Evolutionary conservation across 768 basidiomycete genomes (phyloP), one percentile per base, ranked within the genome.

Genomic region (Suillus placidus): DNA sequence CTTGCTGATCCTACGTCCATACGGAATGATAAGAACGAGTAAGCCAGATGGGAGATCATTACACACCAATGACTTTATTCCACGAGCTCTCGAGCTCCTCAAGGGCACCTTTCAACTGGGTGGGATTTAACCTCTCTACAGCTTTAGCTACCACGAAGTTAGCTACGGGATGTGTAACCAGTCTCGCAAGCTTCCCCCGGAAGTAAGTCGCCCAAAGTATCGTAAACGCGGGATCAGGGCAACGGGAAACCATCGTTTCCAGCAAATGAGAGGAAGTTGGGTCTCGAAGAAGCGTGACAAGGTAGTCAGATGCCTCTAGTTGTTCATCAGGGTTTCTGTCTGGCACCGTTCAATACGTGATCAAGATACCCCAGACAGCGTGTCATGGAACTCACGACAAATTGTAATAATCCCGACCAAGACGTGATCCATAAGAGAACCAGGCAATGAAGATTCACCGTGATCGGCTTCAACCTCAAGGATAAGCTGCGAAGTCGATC

Each of bases 141-240:
- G 90, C 92, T 74, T 88, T 90, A 0, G 95, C 91, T 6, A 95
- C 82, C 26, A 98, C 95, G 71, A 95, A 99, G 73, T 99, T 99
- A 14, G 93, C 95, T 2, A 96, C 92, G 3, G 96, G 94, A 76
- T 99, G 97, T 23, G 84, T 80, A 20, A 91, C 88, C 35, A 97
- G 80, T 64, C 90, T 85, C 4, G 83, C 77, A 43, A 97, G 80
- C 67, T 89, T 88, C n/a, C 87, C 88, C 52, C 79, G 76, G 73
- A 99, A 90, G 77, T 97, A 96, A 0, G 84, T 83, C 3, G 78
- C 71, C 97, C 97, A 99, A 6, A 97, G 72, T 0, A 82, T 71
- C 38, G 78, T 73, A 72, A 96, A 95, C 2, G 89, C 83, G 20
- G 77, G 71, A 7, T 81, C 76, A 0, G 94, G 88, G 20, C 88